phyloP scores from a whole-genome alignment of 1,139 yeast species.

The Hyphopichia khmerensis region DNA sequence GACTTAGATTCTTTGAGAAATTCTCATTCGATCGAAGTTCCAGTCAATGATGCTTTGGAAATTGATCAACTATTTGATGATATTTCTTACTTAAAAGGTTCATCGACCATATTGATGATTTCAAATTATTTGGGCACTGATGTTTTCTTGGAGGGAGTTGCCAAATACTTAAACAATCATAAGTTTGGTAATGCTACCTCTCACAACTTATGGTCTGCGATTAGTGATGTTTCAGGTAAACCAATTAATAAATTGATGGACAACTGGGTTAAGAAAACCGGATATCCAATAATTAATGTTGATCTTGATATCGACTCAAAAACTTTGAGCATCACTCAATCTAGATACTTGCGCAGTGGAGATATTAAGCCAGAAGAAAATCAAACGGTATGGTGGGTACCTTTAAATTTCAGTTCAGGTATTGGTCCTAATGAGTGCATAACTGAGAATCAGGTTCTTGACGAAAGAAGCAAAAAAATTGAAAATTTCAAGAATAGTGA shows the following conservation, averaged over 20 bases:
- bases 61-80: constrained; percentile 60
- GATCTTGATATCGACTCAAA: constrained; percentile 30
- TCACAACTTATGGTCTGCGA: constrained; percentile 75
- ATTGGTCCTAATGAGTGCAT: constrained; percentile 6
- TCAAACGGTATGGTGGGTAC: constrained; percentile 74
- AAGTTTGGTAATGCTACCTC: constrained; percentile 77
- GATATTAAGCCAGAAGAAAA: constrained; percentile 76
- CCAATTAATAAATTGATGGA: constrained; percentile 74
- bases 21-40: constrained; percentile 61
- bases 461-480: constrained; percentile 17
- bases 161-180: constrained; percentile 66
- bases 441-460: constrained; percentile 12
- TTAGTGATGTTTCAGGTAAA: constrained; percentile 70
- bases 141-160: constrained; percentile 67
- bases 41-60: constrained; percentile 52
- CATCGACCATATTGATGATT: constrained; percentile 72
- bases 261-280: constrained; percentile 80
- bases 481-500: constrained; percentile 19
- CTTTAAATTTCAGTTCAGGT: constrained; percentile 49
- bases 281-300: constrained; percentile 78
- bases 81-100: constrained; percentile 75
- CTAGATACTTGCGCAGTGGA: constrained; percentile 77
- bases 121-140: constrained; percentile 68
- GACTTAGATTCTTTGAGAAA: constrained; percentile 52
- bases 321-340: constrained; percentile 57